phyloP scores from a whole-genome alignment of 1,139 yeast genomes.

The Suhomyces terraborum region DNA sequence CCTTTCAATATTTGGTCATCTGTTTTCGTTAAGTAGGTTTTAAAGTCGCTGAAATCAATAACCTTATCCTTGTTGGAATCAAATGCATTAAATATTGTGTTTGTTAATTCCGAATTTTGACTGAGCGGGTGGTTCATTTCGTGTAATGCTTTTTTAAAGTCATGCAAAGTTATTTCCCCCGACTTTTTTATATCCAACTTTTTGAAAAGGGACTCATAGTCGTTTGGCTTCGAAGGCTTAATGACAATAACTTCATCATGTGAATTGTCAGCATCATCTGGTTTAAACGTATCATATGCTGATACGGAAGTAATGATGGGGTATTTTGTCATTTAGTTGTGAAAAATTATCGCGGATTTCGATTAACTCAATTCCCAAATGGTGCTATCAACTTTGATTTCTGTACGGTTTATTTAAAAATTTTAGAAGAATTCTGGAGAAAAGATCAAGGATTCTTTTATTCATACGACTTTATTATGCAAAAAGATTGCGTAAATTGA shows the following conservation, averaged over 20 bases:
- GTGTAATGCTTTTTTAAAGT: slow-evolving; percentile 56
- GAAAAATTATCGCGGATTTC: neutral
- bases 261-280: neutral
- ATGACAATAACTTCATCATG: slow-evolving; percentile 5
- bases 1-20: slow-evolving; percentile 73
- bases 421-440: too few relatives aligned
- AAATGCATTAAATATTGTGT: slow-evolving; percentile 55
- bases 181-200: slow-evolving; percentile 53
- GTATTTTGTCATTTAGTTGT: slow-evolving; percentile 9
- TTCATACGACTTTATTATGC: too few relatives aligned
- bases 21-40: slow-evolving; percentile 58
- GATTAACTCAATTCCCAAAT: neutral
- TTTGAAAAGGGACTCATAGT: slow-evolving; percentile 36
- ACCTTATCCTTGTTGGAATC: slow-evolving; percentile 58
- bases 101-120: slow-evolving; percentile 61
- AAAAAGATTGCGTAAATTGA: slow-evolving; percentile 14
- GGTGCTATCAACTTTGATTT: neutral
- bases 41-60: slow-evolving; percentile 64
- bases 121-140: slow-evolving; percentile 65
- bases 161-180: slow-evolving; percentile 59
- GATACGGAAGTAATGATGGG: slow-evolving; percentile 16
- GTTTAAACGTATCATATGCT: slow-evolving; percentile 11
- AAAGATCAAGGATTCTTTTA: too few relatives aligned
- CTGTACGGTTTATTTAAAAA: neutral
- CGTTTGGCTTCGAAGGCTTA: slow-evolving; percentile 19